These are phyloP conservation scores for Dicorynia guianensis DNA, from an alignment of 306 rosid species.

Conservation along the genomic window DNA sequence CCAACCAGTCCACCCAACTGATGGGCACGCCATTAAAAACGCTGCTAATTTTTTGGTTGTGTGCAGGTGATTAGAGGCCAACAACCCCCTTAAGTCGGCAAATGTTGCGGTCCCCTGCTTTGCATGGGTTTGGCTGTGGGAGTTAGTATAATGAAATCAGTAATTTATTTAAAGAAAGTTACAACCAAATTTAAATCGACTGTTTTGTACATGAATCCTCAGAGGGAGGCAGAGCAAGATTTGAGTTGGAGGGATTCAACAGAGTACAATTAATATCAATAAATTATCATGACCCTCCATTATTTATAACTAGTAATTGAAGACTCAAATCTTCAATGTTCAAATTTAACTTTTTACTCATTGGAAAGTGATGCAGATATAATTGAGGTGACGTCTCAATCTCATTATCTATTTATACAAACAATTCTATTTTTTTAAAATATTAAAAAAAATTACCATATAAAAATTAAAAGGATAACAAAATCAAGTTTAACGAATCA, in stretches of 20 bases:
- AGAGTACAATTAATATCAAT: not conserved
- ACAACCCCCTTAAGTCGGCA: not conserved
- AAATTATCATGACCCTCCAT: not conserved
- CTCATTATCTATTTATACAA: no score
- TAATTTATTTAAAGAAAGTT: not conserved
- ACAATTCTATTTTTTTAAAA: no score
- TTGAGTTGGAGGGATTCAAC: not conserved
- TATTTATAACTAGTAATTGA: not conserved
- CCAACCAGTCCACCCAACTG: constrained; percentile 43
- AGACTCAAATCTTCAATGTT: no score
- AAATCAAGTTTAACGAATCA: no score
- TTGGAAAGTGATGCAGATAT: no score
- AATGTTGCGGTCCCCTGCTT: not conserved
- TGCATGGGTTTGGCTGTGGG: not conserved
- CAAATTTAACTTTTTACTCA: no score
- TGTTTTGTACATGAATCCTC: not conserved
- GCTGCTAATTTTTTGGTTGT: not conserved
- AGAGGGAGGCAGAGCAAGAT: not conserved
- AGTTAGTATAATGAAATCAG: not conserved
- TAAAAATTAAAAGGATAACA: no score
- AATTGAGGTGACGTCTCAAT: no score
- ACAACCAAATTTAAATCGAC: not conserved
- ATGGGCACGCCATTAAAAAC: constrained; percentile 34
- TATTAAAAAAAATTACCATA: no score
- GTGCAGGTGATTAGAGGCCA: constrained; percentile 26